Conservation (phyloP, 1,284 basidiomycete species). For the Vanrija sp. region DNA sequence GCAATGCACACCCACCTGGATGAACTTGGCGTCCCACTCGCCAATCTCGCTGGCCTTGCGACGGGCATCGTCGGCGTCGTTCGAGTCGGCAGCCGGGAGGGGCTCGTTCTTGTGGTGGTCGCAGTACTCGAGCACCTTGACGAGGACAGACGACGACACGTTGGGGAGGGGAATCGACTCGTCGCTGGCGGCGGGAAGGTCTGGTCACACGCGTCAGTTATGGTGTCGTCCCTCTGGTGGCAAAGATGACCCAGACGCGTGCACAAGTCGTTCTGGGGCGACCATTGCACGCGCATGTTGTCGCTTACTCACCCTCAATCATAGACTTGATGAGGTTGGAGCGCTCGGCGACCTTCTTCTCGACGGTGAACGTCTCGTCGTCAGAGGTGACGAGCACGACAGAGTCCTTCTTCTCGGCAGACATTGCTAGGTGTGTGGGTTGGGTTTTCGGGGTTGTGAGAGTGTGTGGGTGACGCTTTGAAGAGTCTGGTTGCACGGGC, state of each 20-base stretch:
- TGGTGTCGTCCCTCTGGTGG: too few relatives aligned
- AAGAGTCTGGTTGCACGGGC: neutral
- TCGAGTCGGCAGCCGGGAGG: slow-evolving; percentile 68
- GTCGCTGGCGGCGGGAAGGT: slow-evolving; percentile 82
- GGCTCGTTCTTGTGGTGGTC: slow-evolving; percentile 97
- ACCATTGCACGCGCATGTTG: neutral
- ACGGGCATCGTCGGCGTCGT: slow-evolving; percentile 89
- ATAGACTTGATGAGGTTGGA: slow-evolving; percentile 98
- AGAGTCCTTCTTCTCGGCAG: slow-evolving; percentile 32
- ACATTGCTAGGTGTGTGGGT: slow-evolving; percentile 6
- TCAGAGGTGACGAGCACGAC: slow-evolving; percentile 64
- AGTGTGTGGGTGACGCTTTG: neutral
- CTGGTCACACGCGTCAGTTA: slow-evolving; percentile 51
- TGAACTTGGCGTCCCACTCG: slow-evolving; percentile 99
- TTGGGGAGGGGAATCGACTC: slow-evolving; percentile 95
- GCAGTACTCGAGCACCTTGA: slow-evolving; percentile 99
- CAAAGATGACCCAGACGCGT: neutral
- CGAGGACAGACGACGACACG: slow-evolving; percentile 91
- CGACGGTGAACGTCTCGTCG: slow-evolving; percentile 90
- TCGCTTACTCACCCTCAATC: slow-evolving; percentile 75
- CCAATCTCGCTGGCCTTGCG: slow-evolving; percentile 96
- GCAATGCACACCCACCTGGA: slow-evolving; percentile 60
- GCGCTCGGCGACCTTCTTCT: slow-evolving; percentile 91
- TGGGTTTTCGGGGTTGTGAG: neutral
- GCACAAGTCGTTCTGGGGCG: neutral